phyloP scores from a whole-genome alignment of 1,284 basidiomycete species.

The Agroathelia rolfsii region DNA sequence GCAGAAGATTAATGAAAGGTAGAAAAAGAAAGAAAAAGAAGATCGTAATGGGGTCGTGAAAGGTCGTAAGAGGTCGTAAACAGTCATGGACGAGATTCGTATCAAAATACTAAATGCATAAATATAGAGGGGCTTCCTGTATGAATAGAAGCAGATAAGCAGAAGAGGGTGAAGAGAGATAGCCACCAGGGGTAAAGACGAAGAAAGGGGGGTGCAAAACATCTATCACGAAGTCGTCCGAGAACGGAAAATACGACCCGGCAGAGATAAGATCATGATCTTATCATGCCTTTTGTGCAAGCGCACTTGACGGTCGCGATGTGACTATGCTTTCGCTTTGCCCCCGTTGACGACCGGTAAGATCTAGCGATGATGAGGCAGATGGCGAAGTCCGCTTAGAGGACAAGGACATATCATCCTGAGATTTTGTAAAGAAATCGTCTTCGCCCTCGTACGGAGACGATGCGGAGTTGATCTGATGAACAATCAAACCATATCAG shows the following conservation, averaged over 20 bases:
- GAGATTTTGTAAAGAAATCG: constrained; percentile 55
- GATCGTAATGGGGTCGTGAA: too few species aligned
- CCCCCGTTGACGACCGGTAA: constrained; percentile 42
- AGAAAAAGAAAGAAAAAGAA: too few species aligned
- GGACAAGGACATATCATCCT: constrained; percentile 45
- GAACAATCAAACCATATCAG: constrained; percentile 3
- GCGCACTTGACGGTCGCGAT: constrained; percentile 26
- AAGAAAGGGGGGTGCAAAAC: not conserved
- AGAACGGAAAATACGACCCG: not conserved
- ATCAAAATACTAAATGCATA: constrained; percentile 1
- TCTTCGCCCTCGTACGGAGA: constrained; percentile 69
- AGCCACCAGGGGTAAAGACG: not conserved
- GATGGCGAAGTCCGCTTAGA: constrained; percentile 28
- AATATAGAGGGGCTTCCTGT: constrained; percentile 3
- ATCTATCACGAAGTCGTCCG: constrained; percentile 1
- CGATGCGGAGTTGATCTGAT: constrained; percentile 62
- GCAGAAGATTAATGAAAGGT: too few species aligned
- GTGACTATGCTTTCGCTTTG: constrained; percentile 47
- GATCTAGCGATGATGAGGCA: constrained; percentile 15
- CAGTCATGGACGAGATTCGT: constrained; percentile 4
- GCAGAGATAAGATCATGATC: constrained; percentile 2
- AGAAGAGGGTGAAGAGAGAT: constrained; percentile 3
- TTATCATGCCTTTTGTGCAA: constrained; percentile 7
- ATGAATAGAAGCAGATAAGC: constrained; percentile 1
- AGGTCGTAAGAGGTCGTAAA: constrained; percentile 17